Conservation (phyloP, 2,329 filamentous ascomycete species). For the Pseudocercospora vitis region DNA sequence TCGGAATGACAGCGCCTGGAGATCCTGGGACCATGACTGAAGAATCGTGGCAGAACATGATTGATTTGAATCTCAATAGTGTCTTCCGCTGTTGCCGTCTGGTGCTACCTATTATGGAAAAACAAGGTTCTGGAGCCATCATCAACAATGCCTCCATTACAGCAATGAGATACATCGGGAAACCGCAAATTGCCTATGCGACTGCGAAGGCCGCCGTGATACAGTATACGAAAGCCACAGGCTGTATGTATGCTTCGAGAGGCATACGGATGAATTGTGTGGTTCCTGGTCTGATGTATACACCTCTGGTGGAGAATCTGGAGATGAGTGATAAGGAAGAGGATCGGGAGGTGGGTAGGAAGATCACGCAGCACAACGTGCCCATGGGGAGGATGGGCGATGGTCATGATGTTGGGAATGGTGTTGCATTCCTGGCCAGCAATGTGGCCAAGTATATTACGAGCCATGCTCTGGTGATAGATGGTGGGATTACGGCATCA, state of each 20-base stretch:
- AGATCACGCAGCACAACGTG: constrained; percentile 57
- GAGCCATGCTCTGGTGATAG: constrained; percentile 65
- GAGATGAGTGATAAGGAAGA: constrained; percentile 47
- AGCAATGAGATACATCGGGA: constrained; percentile 52
- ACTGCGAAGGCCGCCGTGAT: constrained; percentile 32
- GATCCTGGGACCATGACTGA: constrained; percentile 51
- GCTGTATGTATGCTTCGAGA: constrained; percentile 50
- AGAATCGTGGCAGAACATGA: constrained; percentile 52
- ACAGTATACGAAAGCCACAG: constrained; percentile 32
- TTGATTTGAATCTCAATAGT: constrained; percentile 58
- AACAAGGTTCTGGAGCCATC: constrained; percentile 44
- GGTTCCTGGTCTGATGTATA: constrained; percentile 58
- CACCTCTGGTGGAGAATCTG: constrained; percentile 51
- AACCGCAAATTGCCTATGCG: constrained; percentile 56
- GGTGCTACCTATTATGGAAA: constrained; percentile 56
- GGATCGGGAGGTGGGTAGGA: constrained; percentile 52
- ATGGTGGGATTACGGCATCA: constrained; percentile 33
- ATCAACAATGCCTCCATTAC: constrained; percentile 54
- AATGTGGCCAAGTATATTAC: constrained; percentile 83
- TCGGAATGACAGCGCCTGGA: constrained; percentile 48
- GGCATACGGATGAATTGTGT: constrained; percentile 55
- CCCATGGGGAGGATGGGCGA: constrained; percentile 61
- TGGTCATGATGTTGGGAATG: constrained; percentile 69
- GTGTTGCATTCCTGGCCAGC: constrained; percentile 82
- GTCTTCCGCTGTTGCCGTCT: constrained; percentile 55